Base-by-base conservation (phyloP, 2,329 filamentous ascomycete genomes). In the Fusarium sp. region DNA sequence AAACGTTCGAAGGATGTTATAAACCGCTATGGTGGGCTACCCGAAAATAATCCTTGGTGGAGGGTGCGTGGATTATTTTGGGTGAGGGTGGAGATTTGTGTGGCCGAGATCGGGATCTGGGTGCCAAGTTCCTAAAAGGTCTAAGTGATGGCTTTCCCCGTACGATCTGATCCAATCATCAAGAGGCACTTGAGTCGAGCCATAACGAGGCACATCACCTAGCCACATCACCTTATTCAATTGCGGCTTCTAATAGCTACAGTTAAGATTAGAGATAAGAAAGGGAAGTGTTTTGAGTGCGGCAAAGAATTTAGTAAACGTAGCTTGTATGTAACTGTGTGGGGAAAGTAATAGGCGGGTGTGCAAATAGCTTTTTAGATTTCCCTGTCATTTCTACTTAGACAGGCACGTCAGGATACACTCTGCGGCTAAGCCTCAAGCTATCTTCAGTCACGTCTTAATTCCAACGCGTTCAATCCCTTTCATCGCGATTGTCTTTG, bases 1-100 rank as follows among this genome's bases (percentile, higher is more conserved):
- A 46, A 13, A 7, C 17, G 26, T 33, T 44, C 17, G 39, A 39
- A 8, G 36, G 50, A 7, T 22, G 50, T 34, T 20, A 36, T 26
- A 42, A 51, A 52, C n/a, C n/a, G 36, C 38, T 39, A 39, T 58
- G 48, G 51, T 46, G 51, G 26, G 51, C 45, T 39, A 39, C 15
- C n/a, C 40, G 18, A 26, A 61, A 54, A 55, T 61, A 51, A 55
- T 58, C 40, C 36, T 55, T 61, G 56, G 55, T 14, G 14, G 34
- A 44, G 45, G 55, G 43, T 36, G 55, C 51, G 43, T 38, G 50
- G 28, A 58, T 53, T 42, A 53, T 50, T 40, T 58, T 58, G 48
- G 46, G 38, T 58, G 45, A 34, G 38, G 46, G 36, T 58, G 45
- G 51, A 48, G 54, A 26, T 52, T 52, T 58, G 24, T 38, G 46